A percentile compares a stretch with the other conserved stretches of the same genome.
phyloP scores from a whole-genome alignment of 345 rosid species.

The Salix caprea region DNA sequence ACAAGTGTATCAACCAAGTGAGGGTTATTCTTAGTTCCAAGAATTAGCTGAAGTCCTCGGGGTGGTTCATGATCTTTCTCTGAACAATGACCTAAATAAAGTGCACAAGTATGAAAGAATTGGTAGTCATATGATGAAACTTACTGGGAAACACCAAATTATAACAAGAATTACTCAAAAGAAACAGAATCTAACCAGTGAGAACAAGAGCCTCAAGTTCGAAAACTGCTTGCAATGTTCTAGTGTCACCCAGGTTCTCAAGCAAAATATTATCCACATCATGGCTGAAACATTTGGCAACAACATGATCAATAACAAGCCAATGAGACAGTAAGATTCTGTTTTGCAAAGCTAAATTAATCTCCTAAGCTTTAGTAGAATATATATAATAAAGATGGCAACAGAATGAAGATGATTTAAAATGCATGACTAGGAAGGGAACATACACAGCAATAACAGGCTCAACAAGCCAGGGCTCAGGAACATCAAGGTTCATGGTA shows the following conservation, averaged over 20 bases:
- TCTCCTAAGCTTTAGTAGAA: background rate
- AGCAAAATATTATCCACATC: constrained; percentile 97
- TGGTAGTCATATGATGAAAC: background rate
- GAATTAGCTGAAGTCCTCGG: constrained; percentile 96
- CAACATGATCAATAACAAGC: constrained; percentile 17
- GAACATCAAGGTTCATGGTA: constrained; percentile 99
- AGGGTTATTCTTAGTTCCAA: constrained; percentile 84
- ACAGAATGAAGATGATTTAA: constrained; percentile 1
- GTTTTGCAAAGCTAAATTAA: background rate
- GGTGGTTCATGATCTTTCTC: constrained; percentile 98
- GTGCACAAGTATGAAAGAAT: constrained; percentile 1
- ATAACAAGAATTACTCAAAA: background rate
- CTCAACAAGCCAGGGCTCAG: constrained; percentile 99
- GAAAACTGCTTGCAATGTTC: constrained; percentile 93
- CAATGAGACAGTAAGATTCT: background rate
- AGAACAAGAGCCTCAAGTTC: constrained; percentile 97
- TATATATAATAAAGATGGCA: background rate
- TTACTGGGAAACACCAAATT: background rate
- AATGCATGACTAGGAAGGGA: constrained; percentile 15
- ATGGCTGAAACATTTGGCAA: constrained; percentile 55
- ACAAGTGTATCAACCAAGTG: constrained; percentile 97
- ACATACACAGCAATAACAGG: constrained; percentile 94
- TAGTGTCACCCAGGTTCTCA: constrained; percentile 94
- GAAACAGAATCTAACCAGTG: constrained; percentile 58
- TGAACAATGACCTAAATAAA: constrained; percentile 74